Conservation (phyloP, 2,329 filamentous ascomycete genomes). For the Cladosporium cucumerinum region DNA sequence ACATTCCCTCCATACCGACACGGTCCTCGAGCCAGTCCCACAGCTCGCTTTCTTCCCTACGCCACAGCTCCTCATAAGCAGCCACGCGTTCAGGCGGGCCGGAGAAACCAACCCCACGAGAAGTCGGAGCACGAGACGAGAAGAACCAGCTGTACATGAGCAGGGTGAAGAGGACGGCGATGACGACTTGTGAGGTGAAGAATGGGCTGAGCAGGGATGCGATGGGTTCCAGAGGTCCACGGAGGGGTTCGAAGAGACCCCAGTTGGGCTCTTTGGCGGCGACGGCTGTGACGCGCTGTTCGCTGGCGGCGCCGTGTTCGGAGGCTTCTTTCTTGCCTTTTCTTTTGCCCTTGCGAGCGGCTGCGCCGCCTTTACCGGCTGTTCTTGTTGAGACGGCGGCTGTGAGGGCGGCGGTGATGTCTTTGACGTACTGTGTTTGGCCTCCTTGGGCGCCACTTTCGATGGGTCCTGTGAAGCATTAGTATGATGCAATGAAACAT, state of each 20-base stretch:
- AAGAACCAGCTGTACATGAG: slow-evolving; percentile 68
- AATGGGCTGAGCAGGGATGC: slow-evolving; percentile 67
- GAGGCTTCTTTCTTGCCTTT: slow-evolving; percentile 52
- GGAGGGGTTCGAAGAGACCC: slow-evolving; percentile 79
- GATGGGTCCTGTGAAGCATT: slow-evolving; percentile 66
- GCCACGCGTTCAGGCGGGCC: slow-evolving; percentile 64
- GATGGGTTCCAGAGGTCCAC: slow-evolving; percentile 65
- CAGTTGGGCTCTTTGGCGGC: slow-evolving; percentile 52
- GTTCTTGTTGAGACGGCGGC: slow-evolving; percentile 66
- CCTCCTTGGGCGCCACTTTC: slow-evolving; percentile 94
- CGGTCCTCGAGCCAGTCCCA: slow-evolving; percentile 94
- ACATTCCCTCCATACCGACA: slow-evolving; percentile 63
- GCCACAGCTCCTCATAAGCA: slow-evolving; percentile 93
- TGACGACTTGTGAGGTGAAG: slow-evolving; percentile 72
- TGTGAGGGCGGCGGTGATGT: slow-evolving; percentile 71
- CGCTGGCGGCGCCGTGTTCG: slow-evolving; percentile 43
- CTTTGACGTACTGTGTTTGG: slow-evolving; percentile 77
- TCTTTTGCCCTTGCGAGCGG: slow-evolving; percentile 44
- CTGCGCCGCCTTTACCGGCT: slow-evolving; percentile 48
- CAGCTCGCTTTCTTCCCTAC: slow-evolving; percentile 77
- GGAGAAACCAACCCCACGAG: slow-evolving; percentile 37
- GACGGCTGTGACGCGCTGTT: slow-evolving; percentile 29
- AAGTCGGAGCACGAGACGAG: slow-evolving; percentile 21
- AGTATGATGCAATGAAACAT: background rate
- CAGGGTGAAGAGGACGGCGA: slow-evolving; percentile 69